phyloP scores from a whole-genome alignment of 2,329 filamentous ascomycete genomes.

The Lasiodiplodia sp. region DNA sequence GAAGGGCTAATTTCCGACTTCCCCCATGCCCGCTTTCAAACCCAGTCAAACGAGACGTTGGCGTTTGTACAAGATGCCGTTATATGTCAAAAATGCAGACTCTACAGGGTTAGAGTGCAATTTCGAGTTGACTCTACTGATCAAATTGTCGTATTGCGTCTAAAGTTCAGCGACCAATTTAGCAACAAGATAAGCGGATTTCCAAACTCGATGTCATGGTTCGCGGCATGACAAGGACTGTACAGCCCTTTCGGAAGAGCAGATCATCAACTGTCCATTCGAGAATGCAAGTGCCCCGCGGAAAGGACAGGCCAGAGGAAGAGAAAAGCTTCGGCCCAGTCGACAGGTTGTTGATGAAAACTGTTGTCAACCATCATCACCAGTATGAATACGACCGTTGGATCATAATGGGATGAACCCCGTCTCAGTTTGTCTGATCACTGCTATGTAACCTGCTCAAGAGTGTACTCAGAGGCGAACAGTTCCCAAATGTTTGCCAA shows the following conservation, averaged over 20 bases:
- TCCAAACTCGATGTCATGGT: constrained; percentile 5
- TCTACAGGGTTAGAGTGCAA: background rate
- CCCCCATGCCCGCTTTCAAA: constrained; percentile 6
- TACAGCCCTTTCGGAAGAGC: constrained; percentile 7
- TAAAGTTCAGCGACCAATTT: constrained; percentile 3
- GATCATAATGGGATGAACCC: no score
- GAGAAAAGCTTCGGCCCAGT: background rate
- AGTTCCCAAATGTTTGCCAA: no score
- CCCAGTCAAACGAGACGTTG: background rate
- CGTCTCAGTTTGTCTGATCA: no score
- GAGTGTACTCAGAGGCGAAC: no score
- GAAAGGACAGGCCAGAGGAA: constrained; percentile 1
- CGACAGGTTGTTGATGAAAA: background rate
- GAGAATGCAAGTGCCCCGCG: background rate
- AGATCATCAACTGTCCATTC: background rate
- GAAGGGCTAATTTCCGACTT: background rate
- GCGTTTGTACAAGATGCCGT: background rate
- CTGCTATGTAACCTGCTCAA: no score
- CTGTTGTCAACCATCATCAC: no score
- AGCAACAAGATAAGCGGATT: constrained; percentile 5
- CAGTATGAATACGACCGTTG: no score
- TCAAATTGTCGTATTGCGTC: background rate
- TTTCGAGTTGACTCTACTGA: background rate
- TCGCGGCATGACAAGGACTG: background rate
- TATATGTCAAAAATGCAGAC: background rate